These are phyloP conservation scores for Cichorium intybus DNA, from an alignment of 140 eudicot genomes.

Conservation along the genomic window DNA sequence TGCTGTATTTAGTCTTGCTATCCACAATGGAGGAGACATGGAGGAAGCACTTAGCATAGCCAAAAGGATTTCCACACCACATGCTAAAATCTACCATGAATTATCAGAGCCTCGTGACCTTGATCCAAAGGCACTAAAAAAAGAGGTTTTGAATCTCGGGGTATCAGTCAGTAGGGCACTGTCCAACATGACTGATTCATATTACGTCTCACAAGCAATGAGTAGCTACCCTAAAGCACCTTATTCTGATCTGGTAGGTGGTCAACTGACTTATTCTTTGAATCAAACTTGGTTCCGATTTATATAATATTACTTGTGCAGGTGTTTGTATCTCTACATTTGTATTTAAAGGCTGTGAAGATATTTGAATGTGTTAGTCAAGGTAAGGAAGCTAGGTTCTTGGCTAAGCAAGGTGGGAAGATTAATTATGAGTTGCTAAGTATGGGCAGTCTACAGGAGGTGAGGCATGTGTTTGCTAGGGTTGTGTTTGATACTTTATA, in stretches of 20 bases:
- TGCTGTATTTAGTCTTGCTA: conserved; percentile 76
- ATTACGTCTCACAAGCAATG: conserved; percentile 76
- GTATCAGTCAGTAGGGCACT: conserved; percentile 49
- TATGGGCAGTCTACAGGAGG: conserved; percentile 66
- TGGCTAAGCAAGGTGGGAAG: conserved; percentile 62
- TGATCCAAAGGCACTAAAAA: conserved; percentile 29
- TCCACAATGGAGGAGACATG: conserved; percentile 81
- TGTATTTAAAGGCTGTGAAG: conserved; percentile 56
- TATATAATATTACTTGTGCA: conserved; percentile 28
- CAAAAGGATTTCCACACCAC: conserved; percentile 41
- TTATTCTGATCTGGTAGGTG: conserved; percentile 65
- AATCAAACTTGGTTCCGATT: background rate
- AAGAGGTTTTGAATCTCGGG: conserved; percentile 57
- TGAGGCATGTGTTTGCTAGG: conserved; percentile 83
- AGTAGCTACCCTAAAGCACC: conserved; percentile 72
- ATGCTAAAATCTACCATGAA: conserved; percentile 47
- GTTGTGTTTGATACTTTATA: conserved; percentile 73
- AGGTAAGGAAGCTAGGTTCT: conserved; percentile 47
- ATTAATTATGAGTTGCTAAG: conserved; percentile 62
- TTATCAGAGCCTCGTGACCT: conserved; percentile 46
- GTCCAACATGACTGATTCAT: conserved; percentile 54
- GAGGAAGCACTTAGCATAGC: conserved; percentile 71
- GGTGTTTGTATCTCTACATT: conserved; percentile 61
- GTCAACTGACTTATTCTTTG: background rate
- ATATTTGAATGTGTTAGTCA: conserved; percentile 66